Percentiles rank a stretch among this genome's conserved stretches.
Conservation (phyloP, 2,329 filamentous ascomycete species). For the Colletotrichum falcatum region DNA sequence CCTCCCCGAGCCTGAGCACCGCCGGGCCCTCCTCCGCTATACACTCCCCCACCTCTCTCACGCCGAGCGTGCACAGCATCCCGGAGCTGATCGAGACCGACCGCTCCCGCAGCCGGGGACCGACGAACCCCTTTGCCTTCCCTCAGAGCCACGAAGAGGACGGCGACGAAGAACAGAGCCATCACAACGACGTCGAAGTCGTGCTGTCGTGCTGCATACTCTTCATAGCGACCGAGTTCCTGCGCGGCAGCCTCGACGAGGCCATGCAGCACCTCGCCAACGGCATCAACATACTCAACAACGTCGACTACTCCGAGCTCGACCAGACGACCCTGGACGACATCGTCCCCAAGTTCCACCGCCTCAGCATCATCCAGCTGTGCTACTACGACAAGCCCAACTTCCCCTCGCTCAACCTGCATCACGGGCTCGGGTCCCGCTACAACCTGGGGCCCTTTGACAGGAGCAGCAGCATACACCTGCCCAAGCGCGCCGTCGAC, state of each 20-base stretch:
- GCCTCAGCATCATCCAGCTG: constrained; percentile 32
- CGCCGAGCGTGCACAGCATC: background rate
- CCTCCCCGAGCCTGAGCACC: constrained; percentile 18
- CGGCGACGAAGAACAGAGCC: constrained; percentile 8
- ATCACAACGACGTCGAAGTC: constrained; percentile 38
- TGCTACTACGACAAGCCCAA: constrained; percentile 28
- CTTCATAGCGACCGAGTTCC: constrained; percentile 66
- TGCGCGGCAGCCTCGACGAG: constrained; percentile 47
- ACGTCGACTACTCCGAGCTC: constrained; percentile 29
- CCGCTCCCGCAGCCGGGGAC: background rate
- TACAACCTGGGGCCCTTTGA: constrained; percentile 32
- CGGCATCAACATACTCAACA: constrained; percentile 32
- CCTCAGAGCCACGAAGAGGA: constrained; percentile 47
- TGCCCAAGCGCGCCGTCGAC: constrained; percentile 32
- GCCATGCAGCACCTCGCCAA: constrained; percentile 35
- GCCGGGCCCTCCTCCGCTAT: background rate
- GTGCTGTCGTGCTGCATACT: constrained; percentile 61
- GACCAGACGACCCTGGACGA: constrained; percentile 20
- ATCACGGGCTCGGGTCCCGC: background rate
- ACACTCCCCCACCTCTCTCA: constrained; percentile 2
- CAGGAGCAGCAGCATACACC: constrained; percentile 29
- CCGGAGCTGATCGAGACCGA: constrained; percentile 5
- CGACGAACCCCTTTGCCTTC: constrained; percentile 49
- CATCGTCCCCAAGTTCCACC: constrained; percentile 30
- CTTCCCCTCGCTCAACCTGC: constrained; percentile 26